Conservation (phyloP, 1,284 basidiomycete species). For the Flammula alnicola region DNA sequence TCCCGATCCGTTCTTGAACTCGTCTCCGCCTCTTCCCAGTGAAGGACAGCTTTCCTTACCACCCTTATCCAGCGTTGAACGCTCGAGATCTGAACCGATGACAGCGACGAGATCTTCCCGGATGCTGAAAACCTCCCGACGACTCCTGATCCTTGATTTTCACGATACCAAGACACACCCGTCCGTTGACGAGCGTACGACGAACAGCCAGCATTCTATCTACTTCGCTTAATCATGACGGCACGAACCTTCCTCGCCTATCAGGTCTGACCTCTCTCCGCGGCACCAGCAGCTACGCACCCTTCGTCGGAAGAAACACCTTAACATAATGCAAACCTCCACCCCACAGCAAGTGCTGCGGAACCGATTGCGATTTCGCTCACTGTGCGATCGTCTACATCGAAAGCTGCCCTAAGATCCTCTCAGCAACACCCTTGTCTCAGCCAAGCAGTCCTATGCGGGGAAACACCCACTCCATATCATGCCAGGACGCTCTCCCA, state of each 20-base stretch:
- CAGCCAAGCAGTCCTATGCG: background rate
- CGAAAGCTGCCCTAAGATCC: background rate
- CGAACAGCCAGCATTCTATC: slow-evolving; percentile 1
- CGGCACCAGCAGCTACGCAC: slow-evolving; percentile 25
- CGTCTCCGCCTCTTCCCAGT: slow-evolving; percentile 11
- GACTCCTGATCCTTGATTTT: slow-evolving; percentile 29
- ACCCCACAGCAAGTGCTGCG: slow-evolving; percentile 1
- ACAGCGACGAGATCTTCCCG: slow-evolving; percentile 28
- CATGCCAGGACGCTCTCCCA: slow-evolving; percentile 2
- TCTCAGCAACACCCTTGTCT: background rate
- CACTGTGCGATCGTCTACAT: slow-evolving; percentile 15
- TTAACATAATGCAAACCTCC: slow-evolving; percentile 20
- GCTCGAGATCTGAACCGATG: slow-evolving; percentile 23
- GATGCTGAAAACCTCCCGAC: slow-evolving; percentile 21
- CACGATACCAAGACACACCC: slow-evolving; percentile 23
- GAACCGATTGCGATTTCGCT: slow-evolving; percentile 29
- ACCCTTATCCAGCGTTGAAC: slow-evolving; percentile 25
- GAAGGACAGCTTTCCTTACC: slow-evolving; percentile 10
- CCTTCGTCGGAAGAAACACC: slow-evolving; percentile 34
- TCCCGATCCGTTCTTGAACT: slow-evolving; percentile 11
- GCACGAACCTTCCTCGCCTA: no score
- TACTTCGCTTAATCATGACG: slow-evolving; percentile 3
- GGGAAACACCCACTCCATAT: background rate
- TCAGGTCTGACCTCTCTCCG: slow-evolving; percentile 5
- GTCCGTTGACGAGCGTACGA: background rate